Percentiles rank a stretch among this genome's conserved stretches.
These are phyloP conservation scores for Triticum monococcum DNA, from an alignment of 176 grass and related monocot species.

Conservation along the genomic window DNA sequence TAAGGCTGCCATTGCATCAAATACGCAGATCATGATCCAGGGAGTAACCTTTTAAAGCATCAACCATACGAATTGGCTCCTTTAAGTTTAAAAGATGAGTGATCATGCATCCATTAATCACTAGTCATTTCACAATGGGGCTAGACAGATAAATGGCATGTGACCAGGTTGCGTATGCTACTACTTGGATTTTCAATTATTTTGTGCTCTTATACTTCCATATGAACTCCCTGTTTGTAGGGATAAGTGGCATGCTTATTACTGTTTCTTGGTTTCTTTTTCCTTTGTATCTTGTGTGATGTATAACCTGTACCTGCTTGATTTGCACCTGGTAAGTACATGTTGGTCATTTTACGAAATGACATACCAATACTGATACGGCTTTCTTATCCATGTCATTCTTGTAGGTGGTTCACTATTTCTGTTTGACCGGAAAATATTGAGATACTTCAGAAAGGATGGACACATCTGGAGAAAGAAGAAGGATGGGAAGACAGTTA, in stretches of 20 bases:
- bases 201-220: not conserved
- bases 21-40: not conserved
- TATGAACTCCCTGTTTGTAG: not conserved
- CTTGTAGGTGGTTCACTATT: conserved; percentile 73
- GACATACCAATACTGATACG: not conserved
- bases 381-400: conserved; percentile 13
- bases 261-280: not conserved
- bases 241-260: not conserved
- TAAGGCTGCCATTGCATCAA: not conserved
- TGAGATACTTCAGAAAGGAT: conserved; percentile 92
- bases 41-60: conserved; percentile 5
- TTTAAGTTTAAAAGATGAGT: conserved; percentile 7
- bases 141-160: not conserved
- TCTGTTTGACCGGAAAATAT: conserved; percentile 84
- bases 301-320: conserved; percentile 1
- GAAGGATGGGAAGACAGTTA: conserved; percentile 85
- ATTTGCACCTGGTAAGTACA: not conserved
- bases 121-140: conserved; percentile 19
- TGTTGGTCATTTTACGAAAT: not conserved
- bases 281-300: not conserved
- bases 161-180: not conserved
- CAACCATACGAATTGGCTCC: not conserved
- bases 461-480: conserved; percentile 92
- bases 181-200: not conserved
- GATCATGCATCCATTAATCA: not conserved